Evolutionary conservation across 2,329 filamentous ascomycete species (phyloP).

Genomic region (Aspergillus sp.): DNA sequence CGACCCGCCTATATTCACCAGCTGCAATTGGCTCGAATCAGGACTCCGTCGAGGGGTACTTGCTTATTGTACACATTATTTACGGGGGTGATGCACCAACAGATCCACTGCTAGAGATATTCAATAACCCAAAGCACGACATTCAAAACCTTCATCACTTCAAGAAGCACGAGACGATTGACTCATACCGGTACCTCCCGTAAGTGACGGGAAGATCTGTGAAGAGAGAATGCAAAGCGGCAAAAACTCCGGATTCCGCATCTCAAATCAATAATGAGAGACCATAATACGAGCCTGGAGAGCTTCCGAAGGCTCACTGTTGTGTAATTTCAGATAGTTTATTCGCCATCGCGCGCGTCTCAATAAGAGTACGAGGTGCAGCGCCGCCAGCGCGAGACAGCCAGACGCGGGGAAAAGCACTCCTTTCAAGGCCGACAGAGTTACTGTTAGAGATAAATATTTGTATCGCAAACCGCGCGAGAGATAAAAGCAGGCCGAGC

Average conservation of each 20-base stretch:
- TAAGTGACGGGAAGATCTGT: too few species aligned
- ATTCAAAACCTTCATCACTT: too few species aligned
- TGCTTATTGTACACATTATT: too few species aligned
- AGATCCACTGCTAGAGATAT: too few species aligned
- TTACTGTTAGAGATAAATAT: slow-evolving; percentile 5
- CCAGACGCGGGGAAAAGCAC: neutral
- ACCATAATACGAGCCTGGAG: neutral
- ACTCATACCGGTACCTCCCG: too few species aligned
- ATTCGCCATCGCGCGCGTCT: neutral
- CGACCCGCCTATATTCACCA: too few species aligned
- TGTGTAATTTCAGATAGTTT: neutral
- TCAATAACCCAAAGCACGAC: too few species aligned
- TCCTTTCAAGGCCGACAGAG: neutral
- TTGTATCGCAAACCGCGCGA: slow-evolving; percentile 18
- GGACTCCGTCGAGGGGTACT: too few species aligned
- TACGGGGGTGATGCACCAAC: too few species aligned
- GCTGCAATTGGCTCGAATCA: too few species aligned
- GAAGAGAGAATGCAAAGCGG: too few species aligned
- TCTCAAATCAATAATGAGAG: neutral
- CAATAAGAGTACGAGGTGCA: neutral
- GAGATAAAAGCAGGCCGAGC: slow-evolving; percentile 5
- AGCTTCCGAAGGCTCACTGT: neutral
- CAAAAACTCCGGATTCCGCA: neutral
- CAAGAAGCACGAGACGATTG: too few species aligned
- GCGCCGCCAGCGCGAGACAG: neutral